phyloP scores from a whole-genome alignment of 768 basidiomycete genomes.

The Rhizopogon vesiculosus region DNA sequence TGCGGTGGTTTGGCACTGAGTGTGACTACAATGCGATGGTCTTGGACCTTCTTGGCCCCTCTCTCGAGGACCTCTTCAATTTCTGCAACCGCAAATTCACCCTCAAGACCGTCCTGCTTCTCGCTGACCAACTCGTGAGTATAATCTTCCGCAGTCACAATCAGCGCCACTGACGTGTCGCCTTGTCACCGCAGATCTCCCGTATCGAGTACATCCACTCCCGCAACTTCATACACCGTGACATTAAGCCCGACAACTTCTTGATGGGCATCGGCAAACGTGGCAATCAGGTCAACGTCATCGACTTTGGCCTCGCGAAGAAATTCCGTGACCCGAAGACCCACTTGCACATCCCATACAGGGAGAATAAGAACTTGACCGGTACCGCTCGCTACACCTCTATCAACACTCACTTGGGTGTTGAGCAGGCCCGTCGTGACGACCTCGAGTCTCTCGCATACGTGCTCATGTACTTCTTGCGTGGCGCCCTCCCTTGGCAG shows the following conservation, averaged over 20 bases:
- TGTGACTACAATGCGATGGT: constrained; percentile 99
- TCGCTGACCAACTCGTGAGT: constrained; percentile 93
- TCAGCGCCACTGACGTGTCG: constrained; percentile 33
- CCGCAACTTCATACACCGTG: constrained; percentile 95
- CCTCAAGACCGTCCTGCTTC: constrained; percentile 92
- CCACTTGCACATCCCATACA: constrained; percentile 98
- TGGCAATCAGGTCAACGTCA: constrained; percentile 98
- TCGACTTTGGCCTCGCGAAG: constrained; percentile 98
- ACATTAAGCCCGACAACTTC: constrained; percentile 99
- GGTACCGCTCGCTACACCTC: constrained; percentile 99
- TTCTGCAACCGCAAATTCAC: constrained; percentile 97
- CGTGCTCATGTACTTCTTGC: constrained; percentile 99
- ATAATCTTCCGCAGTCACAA: constrained; percentile 4
- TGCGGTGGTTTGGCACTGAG: constrained; percentile 91
- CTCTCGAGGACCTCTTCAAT: constrained; percentile 88
- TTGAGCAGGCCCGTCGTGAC: constrained; percentile 96
- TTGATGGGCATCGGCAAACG: constrained; percentile 99
- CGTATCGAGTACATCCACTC: constrained; percentile 99
- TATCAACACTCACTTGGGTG: constrained; percentile 98
- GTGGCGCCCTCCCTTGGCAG: constrained; percentile 97
- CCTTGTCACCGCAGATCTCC: constrained; percentile 63
- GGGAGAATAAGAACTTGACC: constrained; percentile 99
- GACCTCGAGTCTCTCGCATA: constrained; percentile 98
- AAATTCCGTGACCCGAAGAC: constrained; percentile 99
- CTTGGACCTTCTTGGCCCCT: constrained; percentile 90